A percentile compares a stretch with the other conserved stretches of the same genome.
Evolutionary conservation across 2,329 filamentous ascomycete genomes (phyloP).

Genomic region (Colletotrichum lini): DNA sequence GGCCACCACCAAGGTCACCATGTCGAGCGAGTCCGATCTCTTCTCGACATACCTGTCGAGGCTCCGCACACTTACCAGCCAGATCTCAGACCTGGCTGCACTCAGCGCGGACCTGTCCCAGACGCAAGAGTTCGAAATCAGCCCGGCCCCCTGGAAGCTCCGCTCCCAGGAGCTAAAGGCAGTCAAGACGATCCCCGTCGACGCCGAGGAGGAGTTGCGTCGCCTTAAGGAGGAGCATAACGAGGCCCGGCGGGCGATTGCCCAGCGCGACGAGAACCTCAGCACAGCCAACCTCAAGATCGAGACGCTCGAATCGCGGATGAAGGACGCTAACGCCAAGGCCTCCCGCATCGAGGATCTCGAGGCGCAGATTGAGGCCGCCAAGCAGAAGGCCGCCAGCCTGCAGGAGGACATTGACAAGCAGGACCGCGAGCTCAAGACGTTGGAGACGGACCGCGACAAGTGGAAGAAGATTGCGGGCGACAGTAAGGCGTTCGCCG

Average conservation of each 20-base stretch:
- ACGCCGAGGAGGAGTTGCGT: conserved; percentile 87
- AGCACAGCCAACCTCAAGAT: conserved; percentile 94
- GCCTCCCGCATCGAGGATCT: conserved; percentile 77
- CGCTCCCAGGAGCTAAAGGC: conserved; percentile 85
- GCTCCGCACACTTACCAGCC: conserved; percentile 74
- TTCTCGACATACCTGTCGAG: conserved; percentile 78
- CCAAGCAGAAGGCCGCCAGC: conserved; percentile 64
- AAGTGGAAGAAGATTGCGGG: conserved; percentile 80
- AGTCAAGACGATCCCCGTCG: conserved; percentile 84
- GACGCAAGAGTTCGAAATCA: conserved; percentile 84
- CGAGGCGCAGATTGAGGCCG: conserved; percentile 70
- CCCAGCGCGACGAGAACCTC: conserved; percentile 83
- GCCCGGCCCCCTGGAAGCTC: conserved; percentile 84
- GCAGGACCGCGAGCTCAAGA: conserved; percentile 76
- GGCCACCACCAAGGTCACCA: conserved; percentile 66
- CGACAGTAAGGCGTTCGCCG: conserved; percentile 70
- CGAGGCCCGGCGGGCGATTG: conserved; percentile 80
- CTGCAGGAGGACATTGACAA: conserved; percentile 76
- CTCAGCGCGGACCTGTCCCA: conserved; percentile 79
- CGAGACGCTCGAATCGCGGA: conserved; percentile 89
- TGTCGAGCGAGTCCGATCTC: conserved; percentile 74
- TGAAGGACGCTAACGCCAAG: conserved; percentile 87
- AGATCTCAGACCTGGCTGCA: conserved; percentile 79
- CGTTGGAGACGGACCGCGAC: conserved; percentile 75
- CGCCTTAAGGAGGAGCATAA: conserved; percentile 85